Percentiles rank a stretch among this genome's conserved stretches.
Evolutionary conservation across 805 yeast species (phyloP).

Genomic region (Candida sanyiensis): DNA sequence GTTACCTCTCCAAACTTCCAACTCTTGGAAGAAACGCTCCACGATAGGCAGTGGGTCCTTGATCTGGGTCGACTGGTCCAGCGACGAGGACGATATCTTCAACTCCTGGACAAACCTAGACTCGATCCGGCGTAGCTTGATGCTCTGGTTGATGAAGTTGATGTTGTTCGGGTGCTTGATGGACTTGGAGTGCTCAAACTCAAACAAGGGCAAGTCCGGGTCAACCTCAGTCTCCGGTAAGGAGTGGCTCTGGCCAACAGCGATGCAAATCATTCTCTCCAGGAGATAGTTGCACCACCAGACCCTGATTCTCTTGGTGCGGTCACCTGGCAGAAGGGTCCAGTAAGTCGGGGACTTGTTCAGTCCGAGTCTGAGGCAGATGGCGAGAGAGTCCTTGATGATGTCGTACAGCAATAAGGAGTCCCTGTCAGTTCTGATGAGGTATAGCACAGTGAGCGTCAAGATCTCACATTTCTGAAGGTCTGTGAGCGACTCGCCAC

Average conservation of each 20-base stretch:
- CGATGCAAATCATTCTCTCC: constrained; percentile 56
- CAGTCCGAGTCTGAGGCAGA: constrained; percentile 34
- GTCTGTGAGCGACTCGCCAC: constrained; percentile 32
- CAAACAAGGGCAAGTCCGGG: constrained; percentile 44
- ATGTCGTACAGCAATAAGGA: constrained; percentile 48
- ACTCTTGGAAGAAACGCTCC: constrained; percentile 44
- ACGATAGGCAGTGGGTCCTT: constrained; percentile 43
- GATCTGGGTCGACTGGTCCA: constrained; percentile 16
- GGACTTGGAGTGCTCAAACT: constrained; percentile 36
- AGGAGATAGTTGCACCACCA: constrained; percentile 63
- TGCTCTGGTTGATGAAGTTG: constrained; percentile 48
- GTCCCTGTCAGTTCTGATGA: constrained; percentile 58
- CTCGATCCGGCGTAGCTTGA: constrained; percentile 52
- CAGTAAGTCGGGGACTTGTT: constrained; percentile 34
- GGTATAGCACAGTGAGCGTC: constrained; percentile 45
- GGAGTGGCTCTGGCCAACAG: constrained; percentile 54
- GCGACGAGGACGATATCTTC: constrained; percentile 31
- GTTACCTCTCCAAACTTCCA: constrained; percentile 52
- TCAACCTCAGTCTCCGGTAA: constrained; percentile 48
- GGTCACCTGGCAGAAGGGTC: constrained; percentile 22
- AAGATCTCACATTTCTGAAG: constrained; percentile 48
- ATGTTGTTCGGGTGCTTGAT: constrained; percentile 18
- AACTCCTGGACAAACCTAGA: constrained; percentile 52
- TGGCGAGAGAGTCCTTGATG: constrained; percentile 45
- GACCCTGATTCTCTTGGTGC: constrained; percentile 42